These are phyloP conservation scores for Verticillium longisporum DNA, from an alignment of 2,329 filamentous ascomycete species.

Conservation along the genomic window DNA sequence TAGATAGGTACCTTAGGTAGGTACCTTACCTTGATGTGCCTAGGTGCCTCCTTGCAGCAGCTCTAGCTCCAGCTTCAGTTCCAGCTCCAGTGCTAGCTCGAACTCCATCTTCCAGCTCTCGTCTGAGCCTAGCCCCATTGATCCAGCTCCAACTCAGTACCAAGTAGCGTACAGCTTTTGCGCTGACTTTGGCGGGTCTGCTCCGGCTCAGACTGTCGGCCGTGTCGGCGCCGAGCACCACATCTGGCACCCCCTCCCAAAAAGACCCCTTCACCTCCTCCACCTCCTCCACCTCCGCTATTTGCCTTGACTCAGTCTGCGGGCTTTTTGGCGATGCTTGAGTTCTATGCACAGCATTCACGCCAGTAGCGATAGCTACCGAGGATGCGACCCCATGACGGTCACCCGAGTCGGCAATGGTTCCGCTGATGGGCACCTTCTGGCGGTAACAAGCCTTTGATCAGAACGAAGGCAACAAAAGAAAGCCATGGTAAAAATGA, in stretches of 20 bases:
- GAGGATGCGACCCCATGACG: background rate
- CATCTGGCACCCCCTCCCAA: background rate
- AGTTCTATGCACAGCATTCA: background rate
- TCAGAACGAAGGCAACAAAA: background rate
- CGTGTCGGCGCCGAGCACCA: background rate
- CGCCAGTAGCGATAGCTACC: background rate
- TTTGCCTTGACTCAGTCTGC: background rate
- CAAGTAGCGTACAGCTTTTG: background rate
- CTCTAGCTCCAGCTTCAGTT: background rate
- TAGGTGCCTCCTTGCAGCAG: background rate
- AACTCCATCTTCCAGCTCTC: background rate
- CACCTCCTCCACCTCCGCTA: no score
- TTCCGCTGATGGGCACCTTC: background rate
- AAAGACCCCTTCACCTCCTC: no score
- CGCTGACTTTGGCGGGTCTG: no score
- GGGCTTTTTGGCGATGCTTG: background rate
- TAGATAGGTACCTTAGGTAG: no score
- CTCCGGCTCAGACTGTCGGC: background rate
- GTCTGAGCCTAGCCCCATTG: background rate
- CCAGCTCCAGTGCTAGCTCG: background rate
- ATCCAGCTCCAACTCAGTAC: no score
- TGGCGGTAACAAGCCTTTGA: no score
- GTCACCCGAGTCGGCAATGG: background rate
- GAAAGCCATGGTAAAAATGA: background rate
- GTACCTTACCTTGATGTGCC: no score